phyloP scores from a whole-genome alignment of 345 rosid genomes.

The Cardamine occulta region DNA sequence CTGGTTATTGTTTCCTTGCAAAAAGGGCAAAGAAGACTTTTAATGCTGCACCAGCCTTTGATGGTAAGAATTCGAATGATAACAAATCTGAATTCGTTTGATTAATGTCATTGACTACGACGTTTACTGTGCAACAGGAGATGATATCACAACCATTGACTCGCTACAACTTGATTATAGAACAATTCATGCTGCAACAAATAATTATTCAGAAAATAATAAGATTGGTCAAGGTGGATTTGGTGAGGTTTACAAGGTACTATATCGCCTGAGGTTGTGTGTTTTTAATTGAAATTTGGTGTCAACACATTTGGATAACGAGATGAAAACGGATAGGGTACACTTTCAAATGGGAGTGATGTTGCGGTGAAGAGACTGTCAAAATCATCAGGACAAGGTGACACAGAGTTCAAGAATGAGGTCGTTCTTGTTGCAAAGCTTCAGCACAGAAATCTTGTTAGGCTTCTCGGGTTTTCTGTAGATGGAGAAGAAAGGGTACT shows the following conservation, averaged over 20 bases:
- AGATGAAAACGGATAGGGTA: slow-evolving; percentile 9
- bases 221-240: slow-evolving; percentile 69
- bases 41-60: slow-evolving; percentile 19
- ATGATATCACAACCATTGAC: slow-evolving; percentile 39
- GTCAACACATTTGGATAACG: neutral
- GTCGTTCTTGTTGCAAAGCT: slow-evolving; percentile 36
- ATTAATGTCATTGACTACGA: neutral
- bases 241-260: slow-evolving; percentile 65
- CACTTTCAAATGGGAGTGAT: slow-evolving; percentile 18
- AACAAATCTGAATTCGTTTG: neutral
- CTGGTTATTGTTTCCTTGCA: slow-evolving; percentile 42
- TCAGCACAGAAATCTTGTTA: slow-evolving; percentile 35
- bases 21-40: slow-evolving; percentile 43
- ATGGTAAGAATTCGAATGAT: slow-evolving; percentile 32
- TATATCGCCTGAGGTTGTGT: neutral
- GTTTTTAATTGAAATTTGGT: neutral
- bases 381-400: slow-evolving; percentile 31
- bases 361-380: slow-evolving; percentile 34
- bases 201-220: slow-evolving; percentile 47
- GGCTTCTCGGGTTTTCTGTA: slow-evolving; percentile 22
- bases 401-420: slow-evolving; percentile 32
- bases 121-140: slow-evolving; percentile 36
- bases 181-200: slow-evolving; percentile 50
- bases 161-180: slow-evolving; percentile 50
- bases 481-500: slow-evolving; percentile 22